Conservation (phyloP, 805 yeast species). For the Yarrowia sp. region DNA sequence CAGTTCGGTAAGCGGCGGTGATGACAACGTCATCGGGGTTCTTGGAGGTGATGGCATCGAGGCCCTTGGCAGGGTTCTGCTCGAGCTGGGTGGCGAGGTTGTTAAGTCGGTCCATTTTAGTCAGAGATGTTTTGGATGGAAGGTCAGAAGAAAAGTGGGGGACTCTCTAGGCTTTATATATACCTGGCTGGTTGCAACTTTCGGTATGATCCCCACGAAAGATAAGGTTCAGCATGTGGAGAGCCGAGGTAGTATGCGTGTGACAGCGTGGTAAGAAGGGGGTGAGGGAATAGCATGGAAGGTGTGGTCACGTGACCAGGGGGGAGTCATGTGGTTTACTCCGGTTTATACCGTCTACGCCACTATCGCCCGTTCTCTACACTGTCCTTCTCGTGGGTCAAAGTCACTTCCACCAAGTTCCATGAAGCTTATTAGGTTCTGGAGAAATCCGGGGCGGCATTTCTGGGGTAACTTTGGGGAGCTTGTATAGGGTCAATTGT, state of each 20-base stretch:
- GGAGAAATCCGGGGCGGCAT: slow-evolving; percentile 25
- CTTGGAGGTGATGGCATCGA: slow-evolving; percentile 46
- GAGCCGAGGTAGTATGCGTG: slow-evolving; percentile 14
- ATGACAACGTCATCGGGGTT: slow-evolving; percentile 87
- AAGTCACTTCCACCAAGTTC: slow-evolving; percentile 16
- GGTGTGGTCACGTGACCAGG: not conserved
- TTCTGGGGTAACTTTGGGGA: slow-evolving; percentile 7
- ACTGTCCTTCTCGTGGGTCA: not conserved
- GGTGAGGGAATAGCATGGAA: too few species aligned
- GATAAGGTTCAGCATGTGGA: slow-evolving; percentile 19
- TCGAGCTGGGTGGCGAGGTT: slow-evolving; percentile 36
- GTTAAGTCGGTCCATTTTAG: slow-evolving; percentile 37
- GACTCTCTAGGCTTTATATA: not conserved
- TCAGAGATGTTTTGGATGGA: not conserved
- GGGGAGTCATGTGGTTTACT: too few species aligned
- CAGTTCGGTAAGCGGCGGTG: slow-evolving; percentile 86
- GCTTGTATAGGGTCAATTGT: not conserved
- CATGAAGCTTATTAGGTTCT: slow-evolving; percentile 1
- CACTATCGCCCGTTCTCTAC: too few species aligned
- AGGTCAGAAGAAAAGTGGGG: not conserved
- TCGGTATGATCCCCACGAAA: slow-evolving; percentile 9
- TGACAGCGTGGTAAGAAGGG: not conserved
- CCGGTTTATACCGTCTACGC: too few species aligned
- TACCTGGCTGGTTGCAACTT: not conserved
- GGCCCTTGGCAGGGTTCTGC: slow-evolving; percentile 37